phyloP scores from a whole-genome alignment of 2,329 filamentous ascomycete genomes.

The Daldinia sp. region DNA sequence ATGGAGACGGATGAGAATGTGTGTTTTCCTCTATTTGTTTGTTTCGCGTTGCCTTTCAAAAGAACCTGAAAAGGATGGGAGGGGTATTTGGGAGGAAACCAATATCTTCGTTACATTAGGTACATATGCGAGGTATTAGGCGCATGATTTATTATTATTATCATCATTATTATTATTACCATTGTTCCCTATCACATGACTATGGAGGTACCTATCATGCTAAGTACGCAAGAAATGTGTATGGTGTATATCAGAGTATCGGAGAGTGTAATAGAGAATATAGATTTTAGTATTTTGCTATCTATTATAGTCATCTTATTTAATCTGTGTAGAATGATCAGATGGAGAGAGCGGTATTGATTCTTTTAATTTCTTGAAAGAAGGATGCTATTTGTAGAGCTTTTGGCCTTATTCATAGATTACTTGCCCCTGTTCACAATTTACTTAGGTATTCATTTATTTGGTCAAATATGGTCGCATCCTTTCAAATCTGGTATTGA shows the following conservation, averaged over 20 bases:
- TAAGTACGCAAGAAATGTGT: background rate
- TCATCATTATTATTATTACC: background rate
- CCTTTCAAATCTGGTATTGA: too few relatives aligned
- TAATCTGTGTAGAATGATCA: background rate
- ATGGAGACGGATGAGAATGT: constrained; percentile 13
- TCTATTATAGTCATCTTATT: background rate
- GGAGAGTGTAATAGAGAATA: constrained; percentile 13
- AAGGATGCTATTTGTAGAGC: too few relatives aligned
- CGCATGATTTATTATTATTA: background rate
- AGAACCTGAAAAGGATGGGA: background rate
- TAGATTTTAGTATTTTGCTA: constrained; percentile 18
- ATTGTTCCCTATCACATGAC: constrained; percentile 10
- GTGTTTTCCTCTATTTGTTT: background rate
- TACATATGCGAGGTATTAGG: background rate
- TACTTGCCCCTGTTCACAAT: too few relatives aligned
- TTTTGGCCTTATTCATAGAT: too few relatives aligned
- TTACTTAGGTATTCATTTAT: too few relatives aligned
- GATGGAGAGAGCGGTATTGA: background rate
- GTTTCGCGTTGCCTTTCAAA: background rate
- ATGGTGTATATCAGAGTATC: constrained; percentile 31
- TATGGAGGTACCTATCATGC: background rate
- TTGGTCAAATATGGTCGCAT: too few relatives aligned
- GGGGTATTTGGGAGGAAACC: background rate
- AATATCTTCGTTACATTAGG: too few relatives aligned
- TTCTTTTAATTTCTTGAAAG: background rate